Evolutionary conservation across 176 grass and related monocot genomes (phyloP).

Genomic region (Hordeum marinum): DNA sequence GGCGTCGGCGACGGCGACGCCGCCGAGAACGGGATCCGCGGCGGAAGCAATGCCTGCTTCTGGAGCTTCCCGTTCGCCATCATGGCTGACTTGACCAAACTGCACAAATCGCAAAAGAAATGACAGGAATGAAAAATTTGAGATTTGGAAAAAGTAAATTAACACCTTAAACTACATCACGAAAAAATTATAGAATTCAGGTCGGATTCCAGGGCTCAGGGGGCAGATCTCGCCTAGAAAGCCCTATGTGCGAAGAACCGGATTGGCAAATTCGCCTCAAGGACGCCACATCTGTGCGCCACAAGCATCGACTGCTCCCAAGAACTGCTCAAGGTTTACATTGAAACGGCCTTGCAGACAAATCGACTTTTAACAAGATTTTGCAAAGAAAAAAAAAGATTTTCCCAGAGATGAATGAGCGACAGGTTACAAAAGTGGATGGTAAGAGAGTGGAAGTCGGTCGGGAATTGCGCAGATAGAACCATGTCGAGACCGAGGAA

Average conservation of each 20-base stretch:
- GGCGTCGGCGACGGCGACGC: neutral
- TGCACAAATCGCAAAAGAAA: neutral
- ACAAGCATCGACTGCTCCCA: neutral
- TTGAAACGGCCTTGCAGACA: too few species aligned
- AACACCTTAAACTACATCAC: neutral
- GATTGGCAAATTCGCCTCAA: neutral
- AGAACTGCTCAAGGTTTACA: neutral
- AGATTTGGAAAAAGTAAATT: too few species aligned
- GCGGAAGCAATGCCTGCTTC: constrained; percentile 50
- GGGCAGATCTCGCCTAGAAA: constrained; percentile 22
- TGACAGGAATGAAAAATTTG: too few species aligned
- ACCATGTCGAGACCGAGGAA: constrained; percentile 6
- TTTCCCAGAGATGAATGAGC: neutral
- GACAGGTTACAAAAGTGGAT: neutral
- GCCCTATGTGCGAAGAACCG: neutral
- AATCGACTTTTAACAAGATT: neutral
- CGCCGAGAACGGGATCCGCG: constrained; percentile 36
- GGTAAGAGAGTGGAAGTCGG: neutral
- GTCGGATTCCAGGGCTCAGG: neutral
- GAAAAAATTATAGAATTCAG: constrained; percentile 8
- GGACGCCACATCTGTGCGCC: neutral
- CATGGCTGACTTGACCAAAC: constrained; percentile 24
- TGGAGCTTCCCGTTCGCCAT: constrained; percentile 41
- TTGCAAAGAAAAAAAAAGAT: neutral
- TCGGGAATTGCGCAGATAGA: neutral